phyloP scores from a whole-genome alignment of 2,329 filamentous ascomycete species.

The Aspergillus candidus region DNA sequence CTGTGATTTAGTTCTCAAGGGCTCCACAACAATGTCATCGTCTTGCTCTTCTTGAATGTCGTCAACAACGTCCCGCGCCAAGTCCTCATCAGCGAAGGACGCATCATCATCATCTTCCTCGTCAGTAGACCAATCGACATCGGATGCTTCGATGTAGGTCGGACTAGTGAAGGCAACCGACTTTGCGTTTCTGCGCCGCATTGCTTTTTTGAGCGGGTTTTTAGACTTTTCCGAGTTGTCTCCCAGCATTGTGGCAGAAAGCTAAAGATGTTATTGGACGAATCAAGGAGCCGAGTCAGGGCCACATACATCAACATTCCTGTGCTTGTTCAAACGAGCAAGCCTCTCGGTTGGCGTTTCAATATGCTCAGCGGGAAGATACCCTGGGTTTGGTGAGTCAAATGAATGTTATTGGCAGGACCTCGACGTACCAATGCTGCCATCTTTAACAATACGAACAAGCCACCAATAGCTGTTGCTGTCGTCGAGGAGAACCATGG shows the following conservation, averaged over 20 bases:
- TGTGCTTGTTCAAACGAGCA: conserved; percentile 91
- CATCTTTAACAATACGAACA: conserved; percentile 93
- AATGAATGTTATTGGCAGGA: neutral
- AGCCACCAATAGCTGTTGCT: conserved; percentile 99
- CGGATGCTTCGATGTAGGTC: conserved; percentile 82
- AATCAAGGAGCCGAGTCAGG: conserved; percentile 1
- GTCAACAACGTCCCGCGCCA: conserved; percentile 35
- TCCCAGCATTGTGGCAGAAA: conserved; percentile 65
- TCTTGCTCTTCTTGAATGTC: conserved; percentile 27
- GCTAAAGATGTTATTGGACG: conserved; percentile 36
- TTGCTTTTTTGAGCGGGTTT: conserved; percentile 75
- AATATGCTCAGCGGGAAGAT: conserved; percentile 94
- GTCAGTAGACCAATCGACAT: conserved; percentile 76
- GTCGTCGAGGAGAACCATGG: conserved; percentile 95
- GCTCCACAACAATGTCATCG: conserved; percentile 39
- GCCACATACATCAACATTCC: conserved; percentile 82
- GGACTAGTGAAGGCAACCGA: conserved; percentile 79
- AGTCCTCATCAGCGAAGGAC: conserved; percentile 43
- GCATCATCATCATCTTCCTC: conserved; percentile 58
- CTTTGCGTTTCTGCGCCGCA: conserved; percentile 75
- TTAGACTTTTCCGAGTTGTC: conserved; percentile 74
- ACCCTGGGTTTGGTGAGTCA: conserved; percentile 61
- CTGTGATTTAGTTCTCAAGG: conserved; percentile 39
- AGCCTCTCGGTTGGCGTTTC: conserved; percentile 94
- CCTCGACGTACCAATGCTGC: conserved; percentile 66